Base-by-base conservation (phyloP, 306 rosid genomes). In the Citrullus colocynthis region DNA sequence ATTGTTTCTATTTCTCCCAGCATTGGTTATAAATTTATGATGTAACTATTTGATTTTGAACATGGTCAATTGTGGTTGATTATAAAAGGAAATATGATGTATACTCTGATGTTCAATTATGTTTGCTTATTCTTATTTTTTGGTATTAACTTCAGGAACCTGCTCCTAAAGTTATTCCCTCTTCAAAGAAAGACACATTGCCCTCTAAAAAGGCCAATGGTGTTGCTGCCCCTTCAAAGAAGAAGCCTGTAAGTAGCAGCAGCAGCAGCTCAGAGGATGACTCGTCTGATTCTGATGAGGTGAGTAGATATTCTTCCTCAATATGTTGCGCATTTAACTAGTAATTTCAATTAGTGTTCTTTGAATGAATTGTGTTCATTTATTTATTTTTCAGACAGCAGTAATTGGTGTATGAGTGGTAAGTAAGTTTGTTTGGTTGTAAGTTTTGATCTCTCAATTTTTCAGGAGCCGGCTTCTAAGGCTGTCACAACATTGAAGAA, bases 181-280 rank as follows among this genome's bases (percentile, higher is more conserved):
- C 85, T 54, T 13, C 82, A 1, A 86, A 86, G 37, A 86, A 81
- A 76, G 17, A 30, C 4, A 78, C 84, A 4, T 57, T 78, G 49
- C 11, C 80, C 2, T 57, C 80, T 8, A 89, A 89, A 15, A 91
- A 88, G 16, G 85, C 85, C 9, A 91, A 91, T n/a, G 89, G 86
- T 2, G 12, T 54, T 18, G 61, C 14, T 82, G 54, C 63, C 16
- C 58, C 70, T 7, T 81, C 74, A 17, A 75, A 84, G 82, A 89
- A 84, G 69, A 80, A 71, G 61, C 61, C 77, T 30, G 77, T 32
- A 32, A 49, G 59, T 4, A 74, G 62, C 5, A 73, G 77, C 41
- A 74, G 77, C 41, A 74, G 77, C 21, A 74, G 77, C 48, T 74
- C 77, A 32, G 77, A 74, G 28, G 77, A 73, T 0, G 77, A 74